Evolutionary conservation across 805 yeast species (phyloP), one percentile per base, ranked within the genome.

Genomic region (Metschnikowia amazonensis): DNA sequence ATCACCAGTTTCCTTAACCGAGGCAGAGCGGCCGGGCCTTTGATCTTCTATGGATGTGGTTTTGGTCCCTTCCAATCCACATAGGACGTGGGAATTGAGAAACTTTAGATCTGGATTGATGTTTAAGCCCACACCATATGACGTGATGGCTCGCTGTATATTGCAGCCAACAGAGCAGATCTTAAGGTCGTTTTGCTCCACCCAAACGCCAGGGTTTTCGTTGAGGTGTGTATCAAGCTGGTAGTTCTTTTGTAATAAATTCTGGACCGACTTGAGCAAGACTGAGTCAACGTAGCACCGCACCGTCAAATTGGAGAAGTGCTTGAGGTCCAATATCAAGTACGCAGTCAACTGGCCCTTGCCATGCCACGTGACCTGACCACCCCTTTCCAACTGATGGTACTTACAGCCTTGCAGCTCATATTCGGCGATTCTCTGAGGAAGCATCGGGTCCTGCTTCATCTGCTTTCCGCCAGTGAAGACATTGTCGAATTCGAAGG

Each of bases 351-450:
- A 60, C 64, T 94, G 99, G 0, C 99, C 99, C 1, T 94, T 86
- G 0, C 98, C 98, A 67, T 94, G 99, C 72, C 87, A 94, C 0
- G 99, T 94, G 1, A 94, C 80, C 61, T 94, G 95, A 0, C 99
- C 99, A 13, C 99, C 99, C 50, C 99, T 72, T 44, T 81, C 81
- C 0, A 94, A 77, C 56, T 87, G 92, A n/a, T 82, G 76, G 58
- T 80, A 86, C 25, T 74, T 73, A 13, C 89, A 84, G n/a, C 75
- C 75, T 33, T 70, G 47, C 24, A 39, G 46, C 41, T 65, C 57
- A 53, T 60, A 68, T 29, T 50, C 51, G 40, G 49, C 31, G 33
- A 62, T 58, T 55, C 64, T 62, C 5, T 55, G 60, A 16, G 42
- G 46, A 24, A 63, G 62, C 1, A 74, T 61, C 0, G 81, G 66